These are phyloP conservation scores for Stephania japonica DNA, from an alignment of 164 flowering plant species.

Conservation along the genomic window DNA sequence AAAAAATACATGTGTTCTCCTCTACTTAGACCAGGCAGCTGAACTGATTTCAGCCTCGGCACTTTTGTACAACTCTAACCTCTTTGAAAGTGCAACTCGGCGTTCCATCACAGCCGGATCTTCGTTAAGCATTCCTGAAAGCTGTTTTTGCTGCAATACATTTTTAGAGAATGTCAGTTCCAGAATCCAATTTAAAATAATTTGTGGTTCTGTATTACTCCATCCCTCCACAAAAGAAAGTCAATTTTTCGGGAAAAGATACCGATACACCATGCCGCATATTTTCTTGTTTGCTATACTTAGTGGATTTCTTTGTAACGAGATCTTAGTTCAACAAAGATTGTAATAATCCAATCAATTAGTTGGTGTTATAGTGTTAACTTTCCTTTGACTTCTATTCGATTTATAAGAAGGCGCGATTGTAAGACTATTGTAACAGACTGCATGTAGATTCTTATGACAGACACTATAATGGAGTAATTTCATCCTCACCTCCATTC, in stretches of 20 bases:
- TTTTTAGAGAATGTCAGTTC: background rate
- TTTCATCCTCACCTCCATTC: constrained; percentile 50
- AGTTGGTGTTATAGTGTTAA: background rate
- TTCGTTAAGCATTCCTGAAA: constrained; percentile 67
- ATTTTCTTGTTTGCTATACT: background rate
- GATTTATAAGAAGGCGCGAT: background rate
- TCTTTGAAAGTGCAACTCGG: constrained; percentile 60
- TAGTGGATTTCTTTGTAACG: background rate
- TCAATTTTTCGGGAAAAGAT: background rate
- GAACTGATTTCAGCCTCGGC: constrained; percentile 76
- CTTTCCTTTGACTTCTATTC: background rate
- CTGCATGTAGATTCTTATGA: background rate
- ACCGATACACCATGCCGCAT: no score
- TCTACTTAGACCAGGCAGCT: constrained; percentile 37
- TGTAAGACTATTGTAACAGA: background rate
- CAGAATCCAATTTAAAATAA: background rate
- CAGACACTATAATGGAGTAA: background rate
- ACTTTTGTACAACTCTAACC: constrained; percentile 76
- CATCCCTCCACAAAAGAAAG: background rate
- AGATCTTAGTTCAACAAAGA: background rate
- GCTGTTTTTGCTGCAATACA: constrained; percentile 48
- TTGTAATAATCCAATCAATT: background rate
- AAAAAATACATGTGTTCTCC: background rate
- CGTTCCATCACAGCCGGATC: constrained; percentile 93
- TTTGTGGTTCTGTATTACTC: background rate